Evolutionary conservation across 2,329 filamentous ascomycete genomes (phyloP), one percentile per base, ranked within the genome.

Genomic region (Geosmithia morbida): DNA sequence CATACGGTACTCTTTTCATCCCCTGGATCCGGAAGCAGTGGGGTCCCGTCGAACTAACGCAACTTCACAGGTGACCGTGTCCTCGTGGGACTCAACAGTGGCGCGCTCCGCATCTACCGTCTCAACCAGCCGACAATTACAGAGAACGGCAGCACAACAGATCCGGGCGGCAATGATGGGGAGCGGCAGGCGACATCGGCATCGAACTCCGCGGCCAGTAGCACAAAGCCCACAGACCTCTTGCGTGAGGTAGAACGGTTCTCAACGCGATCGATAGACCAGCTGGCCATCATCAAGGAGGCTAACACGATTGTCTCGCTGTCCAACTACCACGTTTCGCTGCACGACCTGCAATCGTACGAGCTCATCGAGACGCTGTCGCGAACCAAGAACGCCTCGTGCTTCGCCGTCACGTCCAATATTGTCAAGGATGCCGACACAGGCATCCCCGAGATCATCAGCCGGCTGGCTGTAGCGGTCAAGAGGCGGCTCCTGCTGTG

Each of bases 261-360:
- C 71, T 92, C 90, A 10, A 79, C 84, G 33, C 81, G 87, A 51
- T 82, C 88, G 47, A 82, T 98, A 53, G 89, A 96, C 57, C 90
- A 98, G 70, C 79, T 98, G 16, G 90, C 89, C 49, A 83, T 94
- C 50, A 89, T 98, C 59, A 97, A 96, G 59, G 92, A 97, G 65
- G 88, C 89, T 48, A 92, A 86, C 62, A 83, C 87, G 18, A 78
- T 98, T 43, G 79, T 98, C 49, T 95, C 89, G 16, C 72, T 98
- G 48, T 94, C 89, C 53, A 94, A 94, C 64, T 87, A 84, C 56
- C 79, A 89, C 64, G 79, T 98, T 53, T 92, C 85, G 19, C 79
- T 97, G 33, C 83, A 98, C 66, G 89, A 98, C 62, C 72, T 94
- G 19, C 81, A 90, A 53, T 86, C 80, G 29, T 96, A 94, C 64